phyloP scores from a whole-genome alignment of 2,329 filamentous ascomycete genomes.

The Fusarium pininemorale region DNA sequence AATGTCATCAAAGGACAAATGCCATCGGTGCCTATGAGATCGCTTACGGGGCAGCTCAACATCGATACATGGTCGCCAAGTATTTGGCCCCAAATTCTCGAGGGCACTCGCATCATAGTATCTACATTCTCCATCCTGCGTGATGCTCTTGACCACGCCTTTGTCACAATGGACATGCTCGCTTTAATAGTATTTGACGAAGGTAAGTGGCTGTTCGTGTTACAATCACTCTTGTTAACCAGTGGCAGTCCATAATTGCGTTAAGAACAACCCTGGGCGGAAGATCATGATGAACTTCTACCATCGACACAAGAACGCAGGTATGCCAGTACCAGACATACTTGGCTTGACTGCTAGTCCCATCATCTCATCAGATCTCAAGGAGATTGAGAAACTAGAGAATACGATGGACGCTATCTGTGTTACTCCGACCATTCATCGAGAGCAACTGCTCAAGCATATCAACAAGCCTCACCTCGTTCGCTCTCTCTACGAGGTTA shows the following conservation, averaged over 20 bases:
- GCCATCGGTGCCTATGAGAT: conserved; percentile 64
- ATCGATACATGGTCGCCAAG: conserved; percentile 76
- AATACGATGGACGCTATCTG: conserved; percentile 74
- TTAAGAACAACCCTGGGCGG: conserved; percentile 69
- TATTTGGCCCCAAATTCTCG: conserved; percentile 74
- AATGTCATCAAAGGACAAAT: conserved; percentile 68
- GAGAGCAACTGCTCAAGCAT: conserved; percentile 73
- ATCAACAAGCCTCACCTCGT: conserved; percentile 72
- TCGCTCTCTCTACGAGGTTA: conserved; percentile 45
- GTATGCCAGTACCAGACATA: conserved; percentile 66
- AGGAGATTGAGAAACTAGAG: conserved; percentile 71
- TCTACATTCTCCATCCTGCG: conserved; percentile 80
- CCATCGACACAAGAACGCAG: conserved; percentile 55
- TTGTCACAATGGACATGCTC: conserved; percentile 71
- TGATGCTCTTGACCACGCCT: conserved; percentile 79
- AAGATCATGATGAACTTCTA: conserved; percentile 81
- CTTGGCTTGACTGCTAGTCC: conserved; percentile 86
- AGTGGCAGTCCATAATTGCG: conserved; percentile 76
- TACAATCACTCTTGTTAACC: conserved; percentile 1
- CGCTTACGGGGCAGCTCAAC: conserved; percentile 74
- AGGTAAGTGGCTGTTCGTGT: conserved; percentile 58
- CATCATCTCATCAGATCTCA: conserved; percentile 66
- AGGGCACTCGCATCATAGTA: conserved; percentile 75
- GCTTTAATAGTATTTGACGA: conserved; percentile 84
- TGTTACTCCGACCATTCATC: conserved; percentile 72